Percentiles rank a stretch among this genome's conserved stretches.
These are phyloP conservation scores for Rhodamnia rubescens DNA, from an alignment of 345 rosid genomes.

Conservation along the genomic window DNA sequence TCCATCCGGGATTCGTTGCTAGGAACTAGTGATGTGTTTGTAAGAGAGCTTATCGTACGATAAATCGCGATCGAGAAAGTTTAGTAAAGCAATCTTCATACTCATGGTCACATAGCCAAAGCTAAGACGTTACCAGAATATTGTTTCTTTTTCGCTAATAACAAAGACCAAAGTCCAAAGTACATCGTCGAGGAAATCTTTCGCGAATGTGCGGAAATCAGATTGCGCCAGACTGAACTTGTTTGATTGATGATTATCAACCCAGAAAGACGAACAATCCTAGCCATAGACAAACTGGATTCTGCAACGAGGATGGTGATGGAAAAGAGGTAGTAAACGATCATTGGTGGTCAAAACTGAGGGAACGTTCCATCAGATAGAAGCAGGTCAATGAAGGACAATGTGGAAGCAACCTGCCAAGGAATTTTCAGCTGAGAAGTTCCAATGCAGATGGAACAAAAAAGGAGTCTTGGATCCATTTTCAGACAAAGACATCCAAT, in stretches of 20 bases:
- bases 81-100: neutral
- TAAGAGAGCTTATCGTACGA: neutral
- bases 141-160: neutral
- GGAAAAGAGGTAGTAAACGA: neutral
- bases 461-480: conserved; percentile 9
- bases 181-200: neutral
- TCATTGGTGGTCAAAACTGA: neutral
- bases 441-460: conserved; percentile 5
- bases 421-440: conserved; percentile 1
- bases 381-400: neutral
- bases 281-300: neutral
- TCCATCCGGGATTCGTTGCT: neutral
- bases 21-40: neutral
- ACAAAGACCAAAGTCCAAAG: neutral
- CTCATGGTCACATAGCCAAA: neutral
- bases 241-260: neutral
- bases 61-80: neutral
- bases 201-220: neutral
- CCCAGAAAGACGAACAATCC: neutral
- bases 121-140: neutral
- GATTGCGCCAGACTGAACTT: neutral
- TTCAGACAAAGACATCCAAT: neutral
- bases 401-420: neutral
- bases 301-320: neutral
- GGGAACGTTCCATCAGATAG: neutral